These are phyloP conservation scores for Saccharum hybrid DNA, from an alignment of 202 grass and related monocot genomes.

Conservation along the genomic window DNA sequence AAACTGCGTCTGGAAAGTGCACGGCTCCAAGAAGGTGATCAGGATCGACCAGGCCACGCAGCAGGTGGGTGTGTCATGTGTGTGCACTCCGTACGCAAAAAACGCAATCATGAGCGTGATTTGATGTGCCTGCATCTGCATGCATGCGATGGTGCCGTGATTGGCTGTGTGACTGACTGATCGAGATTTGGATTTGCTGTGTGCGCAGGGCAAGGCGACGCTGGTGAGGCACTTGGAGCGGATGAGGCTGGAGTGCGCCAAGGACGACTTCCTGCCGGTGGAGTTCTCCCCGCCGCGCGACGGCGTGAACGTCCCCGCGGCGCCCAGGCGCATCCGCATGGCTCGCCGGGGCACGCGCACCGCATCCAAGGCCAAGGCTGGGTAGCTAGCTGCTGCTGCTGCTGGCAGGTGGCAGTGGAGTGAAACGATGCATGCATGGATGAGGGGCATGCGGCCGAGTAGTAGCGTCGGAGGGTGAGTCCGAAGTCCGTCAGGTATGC, in stretches of 20 bases:
- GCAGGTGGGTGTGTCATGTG: slow-evolving; percentile 41
- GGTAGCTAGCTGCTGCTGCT: too few relatives aligned
- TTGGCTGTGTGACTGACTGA: neutral
- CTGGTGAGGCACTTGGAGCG: slow-evolving; percentile 47
- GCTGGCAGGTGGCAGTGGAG: neutral
- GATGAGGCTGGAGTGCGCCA: slow-evolving; percentile 47
- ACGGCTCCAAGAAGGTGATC: slow-evolving; percentile 52
- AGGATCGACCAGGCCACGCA: slow-evolving; percentile 48
- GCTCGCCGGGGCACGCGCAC: neutral
- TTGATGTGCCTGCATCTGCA: neutral
- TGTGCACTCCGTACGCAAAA: neutral
- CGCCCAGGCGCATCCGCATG: neutral
- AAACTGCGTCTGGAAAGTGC: slow-evolving; percentile 44
- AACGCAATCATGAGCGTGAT: neutral
- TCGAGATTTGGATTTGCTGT: too few relatives aligned
- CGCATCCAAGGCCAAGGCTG: neutral
- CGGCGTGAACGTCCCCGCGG: slow-evolving; percentile 36
- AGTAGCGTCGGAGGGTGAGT: neutral
- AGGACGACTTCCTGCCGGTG: slow-evolving; percentile 62
- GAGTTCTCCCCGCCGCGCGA: slow-evolving; percentile 59
- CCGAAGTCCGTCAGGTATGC: neutral
- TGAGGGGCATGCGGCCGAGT: too few relatives aligned
- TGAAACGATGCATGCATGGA: too few relatives aligned
- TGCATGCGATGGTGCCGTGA: neutral
- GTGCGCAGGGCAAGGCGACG: slow-evolving; percentile 48